These are phyloP conservation scores for Actinomucor elegans DNA, from an alignment of 371 early-diverging fungal genomes.

Conservation along the genomic window DNA sequence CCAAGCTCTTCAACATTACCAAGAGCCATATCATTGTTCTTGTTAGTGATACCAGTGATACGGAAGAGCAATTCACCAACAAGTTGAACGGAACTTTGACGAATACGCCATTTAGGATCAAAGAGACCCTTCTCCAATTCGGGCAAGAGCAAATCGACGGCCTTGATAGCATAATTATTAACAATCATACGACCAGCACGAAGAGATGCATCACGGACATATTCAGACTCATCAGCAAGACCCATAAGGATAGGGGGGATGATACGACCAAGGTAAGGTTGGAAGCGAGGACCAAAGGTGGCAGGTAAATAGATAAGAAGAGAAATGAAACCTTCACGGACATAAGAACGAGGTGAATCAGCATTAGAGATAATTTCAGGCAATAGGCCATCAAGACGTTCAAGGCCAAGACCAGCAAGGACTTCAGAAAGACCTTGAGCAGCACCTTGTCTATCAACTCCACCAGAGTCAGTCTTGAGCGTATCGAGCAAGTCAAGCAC, in stretches of 20 bases:
- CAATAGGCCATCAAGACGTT: constrained; percentile 84
- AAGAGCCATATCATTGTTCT: constrained; percentile 41
- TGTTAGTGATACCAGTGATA: constrained; percentile 83
- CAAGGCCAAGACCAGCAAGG: constrained; percentile 86
- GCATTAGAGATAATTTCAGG: constrained; percentile 89
- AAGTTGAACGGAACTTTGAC: constrained; percentile 92
- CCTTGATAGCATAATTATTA: constrained; percentile 82
- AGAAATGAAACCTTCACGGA: constrained; percentile 96
- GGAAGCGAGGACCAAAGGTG: constrained; percentile 90
- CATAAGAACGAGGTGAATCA: constrained; percentile 69
- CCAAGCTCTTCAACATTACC: constrained; percentile 45
- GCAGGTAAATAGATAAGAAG: constrained; percentile 94
- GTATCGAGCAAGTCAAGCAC: constrained; percentile 82
- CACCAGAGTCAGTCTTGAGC: constrained; percentile 84
- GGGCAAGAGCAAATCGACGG: constrained; percentile 89
- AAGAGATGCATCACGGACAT: constrained; percentile 90
- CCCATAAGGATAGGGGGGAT: constrained; percentile 89
- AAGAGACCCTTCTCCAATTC: constrained; percentile 90
- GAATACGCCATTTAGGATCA: constrained; percentile 93
- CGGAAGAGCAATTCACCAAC: constrained; percentile 94
- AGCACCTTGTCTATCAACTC: constrained; percentile 95
- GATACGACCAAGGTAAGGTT: constrained; percentile 83
- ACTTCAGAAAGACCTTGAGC: constrained; percentile 97
- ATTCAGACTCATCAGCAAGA: constrained; percentile 94
- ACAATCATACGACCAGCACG: constrained; percentile 94